Evolutionary conservation across 1,139 yeast species (phyloP), one percentile per base, ranked within the genome.

Genomic region (Insectozyma bohioensis): DNA sequence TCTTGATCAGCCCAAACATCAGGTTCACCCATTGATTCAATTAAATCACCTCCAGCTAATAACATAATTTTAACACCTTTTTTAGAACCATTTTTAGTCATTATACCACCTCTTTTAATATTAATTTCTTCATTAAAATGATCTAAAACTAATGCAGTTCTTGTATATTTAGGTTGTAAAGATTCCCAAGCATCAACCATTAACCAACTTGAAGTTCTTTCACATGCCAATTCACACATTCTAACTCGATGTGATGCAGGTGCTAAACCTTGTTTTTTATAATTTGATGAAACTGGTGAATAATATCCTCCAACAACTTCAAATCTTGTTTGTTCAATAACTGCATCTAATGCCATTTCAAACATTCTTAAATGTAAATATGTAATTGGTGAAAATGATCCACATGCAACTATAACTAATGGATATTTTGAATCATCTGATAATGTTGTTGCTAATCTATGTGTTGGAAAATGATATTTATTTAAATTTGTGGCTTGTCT

Each of bases 171-270:
- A 1, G 88, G 86, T 57, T 94, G 98, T 40, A 92, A 67, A 6
- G 95, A 84, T 60, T 92, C 99, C 99, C 99, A 92, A 0, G 97
- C 97, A 58, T 92, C 99, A 15, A 92, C 98, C 97, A 92, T 94
- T 30, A 94, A 71, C 97, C 99, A 92, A 17, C 94, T 80, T 4
- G 94, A 81, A 0, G 99, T 92, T 51, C 98, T 75, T 54, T 92
- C 98, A 60, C 98, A 90, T 0, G 97, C 98, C 54, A 92, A 69
- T 57, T 94, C 97, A 60, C 98, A 90, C 98, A 92, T 92, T 35
- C 97, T 72, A 8, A 92, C 98, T 39, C 99, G 75, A 59, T 92
- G 95, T 42, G 70, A 72, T 0, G 97, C 76, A 0, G 85, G 78
- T 0, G 98, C 97, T 36, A 92, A 67, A 0, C 99, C 99, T 31